Conservation (phyloP, 306 rosid genomes). For the Lathyrus sativus region DNA sequence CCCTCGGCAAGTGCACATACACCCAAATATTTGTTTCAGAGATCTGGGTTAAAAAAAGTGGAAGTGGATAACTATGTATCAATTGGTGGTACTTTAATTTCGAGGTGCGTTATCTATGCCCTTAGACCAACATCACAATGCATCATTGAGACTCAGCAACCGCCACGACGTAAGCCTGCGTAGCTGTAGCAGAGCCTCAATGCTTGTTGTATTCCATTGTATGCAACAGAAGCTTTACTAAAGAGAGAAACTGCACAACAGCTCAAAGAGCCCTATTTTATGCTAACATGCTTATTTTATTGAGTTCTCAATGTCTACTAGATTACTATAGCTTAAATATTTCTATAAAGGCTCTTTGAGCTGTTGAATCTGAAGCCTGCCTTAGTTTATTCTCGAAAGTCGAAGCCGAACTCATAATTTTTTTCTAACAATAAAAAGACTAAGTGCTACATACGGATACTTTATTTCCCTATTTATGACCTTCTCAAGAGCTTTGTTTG, state of each 20-base stretch:
- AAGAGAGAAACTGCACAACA: background rate
- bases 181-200: no score
- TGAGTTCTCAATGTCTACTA: slow-evolving; percentile 46
- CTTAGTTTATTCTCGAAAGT: background rate
- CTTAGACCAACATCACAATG: no score
- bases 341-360: background rate
- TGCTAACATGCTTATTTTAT: slow-evolving; percentile 37
- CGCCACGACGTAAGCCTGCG: no score
- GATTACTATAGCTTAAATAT: background rate
- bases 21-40: no score
- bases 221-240: background rate
- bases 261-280: background rate
- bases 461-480: slow-evolving; percentile 55
- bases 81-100: no score
- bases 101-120: no score
- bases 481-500: slow-evolving; percentile 45
- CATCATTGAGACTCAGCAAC: no score
- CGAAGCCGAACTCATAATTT: background rate
- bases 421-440: background rate
- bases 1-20: no score
- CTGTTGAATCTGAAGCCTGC: background rate
- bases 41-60: no score
- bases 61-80: no score
- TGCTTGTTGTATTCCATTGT: no score
- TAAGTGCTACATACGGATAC: slow-evolving; percentile 54